phyloP scores from a whole-genome alignment of 1,139 yeast species.

The Scheffersomyces titani region DNA sequence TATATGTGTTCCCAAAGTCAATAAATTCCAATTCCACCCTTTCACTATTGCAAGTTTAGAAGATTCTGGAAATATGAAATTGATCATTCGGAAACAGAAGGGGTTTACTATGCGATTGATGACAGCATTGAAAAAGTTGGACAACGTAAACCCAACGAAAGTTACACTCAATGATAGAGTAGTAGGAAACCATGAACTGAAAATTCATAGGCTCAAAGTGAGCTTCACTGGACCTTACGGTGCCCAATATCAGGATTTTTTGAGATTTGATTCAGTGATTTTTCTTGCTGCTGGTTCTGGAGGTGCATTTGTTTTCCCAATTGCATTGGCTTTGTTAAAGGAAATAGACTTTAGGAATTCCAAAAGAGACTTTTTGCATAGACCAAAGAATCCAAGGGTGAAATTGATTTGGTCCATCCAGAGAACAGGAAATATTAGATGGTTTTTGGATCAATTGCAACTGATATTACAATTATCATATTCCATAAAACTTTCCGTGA shows the following conservation, averaged over 20 bases:
- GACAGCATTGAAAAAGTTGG: conserved; percentile 19
- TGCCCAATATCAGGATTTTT: conserved; percentile 36
- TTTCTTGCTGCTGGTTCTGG: conserved; percentile 46
- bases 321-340: conserved; percentile 35
- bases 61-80: conserved; percentile 32
- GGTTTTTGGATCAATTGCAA: conserved; percentile 35
- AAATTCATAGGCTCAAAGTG: conserved; percentile 24
- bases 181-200: background rate
- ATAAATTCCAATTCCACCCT: conserved; percentile 42
- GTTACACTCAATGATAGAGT: conserved; percentile 3
- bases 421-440: conserved; percentile 20
- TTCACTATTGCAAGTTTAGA: conserved; percentile 43
- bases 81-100: conserved; percentile 35
- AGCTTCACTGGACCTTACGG: conserved; percentile 44
- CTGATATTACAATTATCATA: conserved; percentile 22
- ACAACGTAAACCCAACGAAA: conserved; percentile 5
- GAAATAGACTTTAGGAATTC: conserved; percentile 19
- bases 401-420: conserved; percentile 33
- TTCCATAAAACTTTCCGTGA: conserved; percentile 20
- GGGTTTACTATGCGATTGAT: conserved; percentile 42
- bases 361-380: conserved; percentile 25
- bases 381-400: conserved; percentile 28
- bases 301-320: conserved; percentile 43
- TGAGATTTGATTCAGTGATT: conserved; percentile 36
- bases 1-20: conserved; percentile 36